Percentiles rank a stretch among this genome's conserved stretches.
Conservation (phyloP, 1,284 basidiomycete species). For the Cryptococcus floricola region DNA sequence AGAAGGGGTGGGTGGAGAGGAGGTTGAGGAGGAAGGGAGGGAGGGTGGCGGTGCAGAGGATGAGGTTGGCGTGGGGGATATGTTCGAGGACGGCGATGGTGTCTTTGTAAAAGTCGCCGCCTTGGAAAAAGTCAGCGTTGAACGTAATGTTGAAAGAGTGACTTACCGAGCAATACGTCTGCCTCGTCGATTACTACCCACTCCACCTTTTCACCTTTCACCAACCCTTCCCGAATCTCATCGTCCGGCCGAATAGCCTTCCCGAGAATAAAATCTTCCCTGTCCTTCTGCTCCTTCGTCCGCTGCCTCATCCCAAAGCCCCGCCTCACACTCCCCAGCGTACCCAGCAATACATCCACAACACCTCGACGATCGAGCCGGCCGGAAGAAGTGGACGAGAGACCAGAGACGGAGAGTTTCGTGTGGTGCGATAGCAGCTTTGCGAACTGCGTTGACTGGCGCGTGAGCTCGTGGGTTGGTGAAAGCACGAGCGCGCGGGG, state of each 20-base stretch:
- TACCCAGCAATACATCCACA: constrained; percentile 71
- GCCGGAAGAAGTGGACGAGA: constrained; percentile 54
- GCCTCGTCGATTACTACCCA: constrained; percentile 87
- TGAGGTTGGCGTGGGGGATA: constrained; percentile 51
- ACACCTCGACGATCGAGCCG: constrained; percentile 20
- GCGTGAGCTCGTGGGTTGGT: constrained; percentile 79
- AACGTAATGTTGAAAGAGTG: neutral
- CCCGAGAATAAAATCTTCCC: constrained; percentile 6
- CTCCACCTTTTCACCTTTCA: constrained; percentile 61
- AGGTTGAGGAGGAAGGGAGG: constrained; percentile 68
- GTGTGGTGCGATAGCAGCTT: constrained; percentile 68
- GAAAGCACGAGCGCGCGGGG: constrained; percentile 76
- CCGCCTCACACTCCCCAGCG: constrained; percentile 68
- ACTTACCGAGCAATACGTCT: constrained; percentile 75
- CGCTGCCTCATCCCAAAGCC: constrained; percentile 51
- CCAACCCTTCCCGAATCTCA: neutral
- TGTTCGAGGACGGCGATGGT: constrained; percentile 61
- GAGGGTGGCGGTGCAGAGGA: constrained; percentile 83
- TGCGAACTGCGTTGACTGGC: constrained; percentile 69
- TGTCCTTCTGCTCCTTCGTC: constrained; percentile 13
- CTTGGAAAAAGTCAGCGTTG: constrained; percentile 46
- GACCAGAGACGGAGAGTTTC: constrained; percentile 69
- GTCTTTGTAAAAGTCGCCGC: constrained; percentile 70
- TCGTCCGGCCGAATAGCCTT: constrained; percentile 4
- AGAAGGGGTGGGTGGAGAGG: constrained; percentile 57